These are phyloP conservation scores for Talaromyces piceae DNA, from an alignment of 2,329 filamentous ascomycete genomes.

Conservation along the genomic window DNA sequence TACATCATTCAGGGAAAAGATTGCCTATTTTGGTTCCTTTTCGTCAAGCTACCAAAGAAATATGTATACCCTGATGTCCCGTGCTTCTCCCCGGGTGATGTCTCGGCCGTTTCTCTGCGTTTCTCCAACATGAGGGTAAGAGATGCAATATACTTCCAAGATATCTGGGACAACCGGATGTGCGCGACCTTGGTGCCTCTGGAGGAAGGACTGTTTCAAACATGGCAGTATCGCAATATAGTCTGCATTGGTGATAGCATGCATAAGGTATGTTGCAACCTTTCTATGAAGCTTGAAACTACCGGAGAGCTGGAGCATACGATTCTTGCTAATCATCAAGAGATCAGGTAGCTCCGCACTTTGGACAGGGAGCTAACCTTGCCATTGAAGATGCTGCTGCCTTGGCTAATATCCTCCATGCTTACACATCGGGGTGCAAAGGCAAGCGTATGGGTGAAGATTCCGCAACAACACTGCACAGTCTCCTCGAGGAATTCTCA, in stretches of 20 bases:
- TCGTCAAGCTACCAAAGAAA: conserved; percentile 18
- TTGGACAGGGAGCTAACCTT: conserved; percentile 36
- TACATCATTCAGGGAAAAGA: conserved; percentile 16
- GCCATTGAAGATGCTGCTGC: conserved; percentile 35
- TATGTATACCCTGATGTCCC: conserved; percentile 17
- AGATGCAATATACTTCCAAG: conserved; percentile 14
- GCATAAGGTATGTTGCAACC: conserved; percentile 23
- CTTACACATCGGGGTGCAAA: no score
- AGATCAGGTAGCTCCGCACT: conserved; percentile 30
- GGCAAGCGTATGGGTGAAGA: not conserved
- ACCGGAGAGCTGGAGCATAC: no score
- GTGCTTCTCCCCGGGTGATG: conserved; percentile 18
- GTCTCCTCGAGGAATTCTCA: conserved; percentile 11
- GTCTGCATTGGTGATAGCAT: conserved; percentile 21
- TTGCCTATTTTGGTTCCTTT: conserved; percentile 22
- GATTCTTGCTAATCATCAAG: no score
- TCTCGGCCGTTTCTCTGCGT: conserved; percentile 7
- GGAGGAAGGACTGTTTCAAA: conserved; percentile 19
- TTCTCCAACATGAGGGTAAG: conserved; percentile 13
- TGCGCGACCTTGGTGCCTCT: conserved; percentile 16
- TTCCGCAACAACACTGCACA: conserved; percentile 2
- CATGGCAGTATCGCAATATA: conserved; percentile 19
- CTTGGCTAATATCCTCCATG: conserved; percentile 20
- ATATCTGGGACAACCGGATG: conserved; percentile 19
- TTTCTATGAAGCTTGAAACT: no score